Conservation (phyloP, 331 rosid genomes). For the Erythrophleum ivorense region DNA sequence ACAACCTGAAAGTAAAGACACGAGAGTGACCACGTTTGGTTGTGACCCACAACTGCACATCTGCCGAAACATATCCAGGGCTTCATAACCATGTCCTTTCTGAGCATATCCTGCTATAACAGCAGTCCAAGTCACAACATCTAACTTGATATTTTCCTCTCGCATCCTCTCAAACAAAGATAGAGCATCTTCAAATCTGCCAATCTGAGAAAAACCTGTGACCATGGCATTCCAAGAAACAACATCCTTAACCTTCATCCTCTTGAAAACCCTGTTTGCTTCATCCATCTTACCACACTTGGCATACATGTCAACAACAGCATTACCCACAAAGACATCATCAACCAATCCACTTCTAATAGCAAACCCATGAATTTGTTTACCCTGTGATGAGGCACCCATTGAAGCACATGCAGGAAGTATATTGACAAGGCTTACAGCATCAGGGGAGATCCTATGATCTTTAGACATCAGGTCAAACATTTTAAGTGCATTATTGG, state of each 20-base stretch:
- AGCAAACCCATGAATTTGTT: conserved; percentile 60
- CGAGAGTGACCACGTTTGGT: conserved; percentile 62
- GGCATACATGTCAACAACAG: conserved; percentile 62
- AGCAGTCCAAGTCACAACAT: conserved; percentile 74
- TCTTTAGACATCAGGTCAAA: conserved; percentile 49
- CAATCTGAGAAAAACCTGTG: conserved; percentile 65
- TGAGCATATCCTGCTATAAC: conserved; percentile 71
- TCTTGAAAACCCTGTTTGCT: conserved; percentile 57
- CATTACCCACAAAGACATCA: conserved; percentile 70
- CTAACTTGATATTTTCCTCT: conserved; percentile 49
- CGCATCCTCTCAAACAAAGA: conserved; percentile 58
- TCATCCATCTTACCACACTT: conserved; percentile 65
- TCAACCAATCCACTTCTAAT: conserved; percentile 56
- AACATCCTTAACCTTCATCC: conserved; percentile 64
- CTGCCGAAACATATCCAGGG: conserved; percentile 59
- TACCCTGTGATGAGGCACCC: conserved; percentile 52
- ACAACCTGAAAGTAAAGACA: conserved; percentile 75
- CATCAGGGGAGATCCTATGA: conserved; percentile 47
- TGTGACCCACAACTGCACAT: conserved; percentile 52
- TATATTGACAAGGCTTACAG: conserved; percentile 61
- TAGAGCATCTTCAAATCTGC: conserved; percentile 55
- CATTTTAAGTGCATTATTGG: conserved; percentile 44
- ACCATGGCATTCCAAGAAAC: conserved; percentile 77
- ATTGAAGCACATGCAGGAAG: conserved; percentile 62
- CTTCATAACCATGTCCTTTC: conserved; percentile 59